phyloP scores from a whole-genome alignment of 345 rosid genomes.

The Kernera saxatilis region DNA sequence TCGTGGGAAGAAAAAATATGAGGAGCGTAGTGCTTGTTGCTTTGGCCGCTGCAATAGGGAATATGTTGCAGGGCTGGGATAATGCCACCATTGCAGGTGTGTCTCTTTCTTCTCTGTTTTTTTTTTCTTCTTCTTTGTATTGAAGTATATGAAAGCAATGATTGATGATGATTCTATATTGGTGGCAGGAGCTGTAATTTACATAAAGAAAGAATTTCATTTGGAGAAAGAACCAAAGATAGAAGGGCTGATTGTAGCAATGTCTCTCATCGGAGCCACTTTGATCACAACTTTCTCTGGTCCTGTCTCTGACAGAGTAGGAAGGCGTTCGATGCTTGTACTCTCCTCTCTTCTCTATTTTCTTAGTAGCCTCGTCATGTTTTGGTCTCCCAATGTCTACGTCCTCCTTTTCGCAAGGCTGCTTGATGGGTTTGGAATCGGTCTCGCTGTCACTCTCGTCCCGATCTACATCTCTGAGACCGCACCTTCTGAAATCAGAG shows the following conservation, averaged over 20 bases:
- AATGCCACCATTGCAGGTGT: slow-evolving; percentile 92
- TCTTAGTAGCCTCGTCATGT: slow-evolving; percentile 61
- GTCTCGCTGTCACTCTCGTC: slow-evolving; percentile 70
- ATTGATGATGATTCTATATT: background rate
- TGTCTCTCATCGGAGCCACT: slow-evolving; percentile 84
- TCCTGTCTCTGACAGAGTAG: slow-evolving; percentile 65
- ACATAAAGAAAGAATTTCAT: slow-evolving; percentile 61
- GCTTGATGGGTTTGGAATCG: slow-evolving; percentile 77
- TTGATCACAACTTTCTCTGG: slow-evolving; percentile 75
- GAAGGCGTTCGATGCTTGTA: slow-evolving; percentile 82
- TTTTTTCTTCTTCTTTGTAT: background rate
- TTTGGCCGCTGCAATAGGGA: slow-evolving; percentile 70
- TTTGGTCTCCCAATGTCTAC: slow-evolving; percentile 82
- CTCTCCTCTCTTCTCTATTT: slow-evolving; percentile 68
- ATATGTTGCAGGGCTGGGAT: slow-evolving; percentile 91
- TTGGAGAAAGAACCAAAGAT: slow-evolving; percentile 42
- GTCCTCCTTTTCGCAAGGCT: slow-evolving; percentile 66
- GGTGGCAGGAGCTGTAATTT: slow-evolving; percentile 60
- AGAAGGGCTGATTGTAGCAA: slow-evolving; percentile 79
- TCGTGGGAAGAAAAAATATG: slow-evolving; percentile 33
- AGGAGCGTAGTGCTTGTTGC: slow-evolving; percentile 67
- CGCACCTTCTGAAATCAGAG: slow-evolving; percentile 79
- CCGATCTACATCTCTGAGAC: slow-evolving; percentile 84
- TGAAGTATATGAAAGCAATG: background rate
- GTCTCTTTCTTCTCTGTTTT: background rate